A percentile compares a stretch with the other conserved stretches of the same genome.
Evolutionary conservation across 2,329 filamentous ascomycete genomes (phyloP).

Genomic region (Chaetomiaceae sp.): DNA sequence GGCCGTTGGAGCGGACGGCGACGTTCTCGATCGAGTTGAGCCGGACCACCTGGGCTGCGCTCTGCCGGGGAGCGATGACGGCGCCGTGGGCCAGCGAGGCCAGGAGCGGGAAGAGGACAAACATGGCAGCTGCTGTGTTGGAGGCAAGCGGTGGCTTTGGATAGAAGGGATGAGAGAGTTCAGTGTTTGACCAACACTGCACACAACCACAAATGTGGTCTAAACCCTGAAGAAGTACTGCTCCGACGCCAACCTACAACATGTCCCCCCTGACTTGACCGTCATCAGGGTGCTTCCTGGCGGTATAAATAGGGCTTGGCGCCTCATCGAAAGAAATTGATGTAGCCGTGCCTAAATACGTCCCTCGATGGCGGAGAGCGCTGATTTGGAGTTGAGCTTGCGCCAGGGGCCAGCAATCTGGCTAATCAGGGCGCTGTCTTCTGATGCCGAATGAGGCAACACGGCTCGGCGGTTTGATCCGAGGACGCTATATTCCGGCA

Average conservation of each 20-base stretch:
- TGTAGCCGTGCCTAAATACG: conserved; percentile 3
- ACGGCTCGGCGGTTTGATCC: conserved; percentile 3
- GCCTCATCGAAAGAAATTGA: neutral
- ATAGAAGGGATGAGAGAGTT: too few relatives aligned
- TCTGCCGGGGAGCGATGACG: conserved; percentile 25
- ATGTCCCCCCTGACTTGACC: too few relatives aligned
- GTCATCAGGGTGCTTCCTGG: neutral
- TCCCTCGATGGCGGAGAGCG: neutral
- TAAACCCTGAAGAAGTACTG: neutral
- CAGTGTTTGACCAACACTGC: too few relatives aligned
- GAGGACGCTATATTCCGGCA: conserved; percentile 7
- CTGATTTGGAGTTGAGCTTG: neutral
- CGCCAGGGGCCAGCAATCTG: neutral
- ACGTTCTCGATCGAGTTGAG: conserved; percentile 31
- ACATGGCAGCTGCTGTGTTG: neutral
- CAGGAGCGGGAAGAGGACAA: conserved; percentile 17
- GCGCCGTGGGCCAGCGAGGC: conserved; percentile 12
- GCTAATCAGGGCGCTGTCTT: neutral
- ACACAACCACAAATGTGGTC: too few relatives aligned
- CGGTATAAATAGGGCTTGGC: conserved; percentile 1
- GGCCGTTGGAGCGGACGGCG: conserved; percentile 30
- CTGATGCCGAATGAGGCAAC: neutral
- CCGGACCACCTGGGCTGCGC: conserved; percentile 25
- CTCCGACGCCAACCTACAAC: neutral
- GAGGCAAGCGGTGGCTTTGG: too few relatives aligned